Conservation (phyloP, 2,329 filamentous ascomycete species). For the Botryotinia calthae region DNA sequence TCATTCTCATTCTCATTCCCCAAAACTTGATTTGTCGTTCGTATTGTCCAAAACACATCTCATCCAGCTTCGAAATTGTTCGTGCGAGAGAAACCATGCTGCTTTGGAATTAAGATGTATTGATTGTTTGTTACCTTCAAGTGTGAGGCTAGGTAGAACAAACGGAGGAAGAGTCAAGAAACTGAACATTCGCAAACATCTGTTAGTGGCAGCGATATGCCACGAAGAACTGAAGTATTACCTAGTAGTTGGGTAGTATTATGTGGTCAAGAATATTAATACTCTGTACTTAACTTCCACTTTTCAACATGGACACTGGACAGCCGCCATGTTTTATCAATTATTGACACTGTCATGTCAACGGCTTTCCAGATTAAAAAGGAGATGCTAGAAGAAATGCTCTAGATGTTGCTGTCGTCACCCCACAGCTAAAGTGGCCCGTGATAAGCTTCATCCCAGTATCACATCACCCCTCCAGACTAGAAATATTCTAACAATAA, state of each 20-base stretch:
- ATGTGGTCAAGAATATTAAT: neutral
- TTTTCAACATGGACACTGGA: neutral
- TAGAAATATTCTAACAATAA: neutral
- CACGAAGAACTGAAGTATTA: neutral
- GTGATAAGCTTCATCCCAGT: conserved; percentile 7
- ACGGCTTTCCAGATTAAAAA: neutral
- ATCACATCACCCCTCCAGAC: neutral
- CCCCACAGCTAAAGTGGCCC: conserved; percentile 1
- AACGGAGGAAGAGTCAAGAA: neutral
- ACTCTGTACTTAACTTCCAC: neutral
- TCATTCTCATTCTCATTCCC: neutral
- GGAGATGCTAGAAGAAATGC: neutral
- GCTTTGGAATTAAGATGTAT: neutral
- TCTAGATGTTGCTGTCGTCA: conserved; percentile 1
- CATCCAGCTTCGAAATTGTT: neutral
- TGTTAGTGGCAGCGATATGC: neutral
- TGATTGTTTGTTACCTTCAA: neutral
- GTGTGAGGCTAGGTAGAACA: neutral
- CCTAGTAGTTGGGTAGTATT: neutral
- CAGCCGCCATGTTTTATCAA: too few relatives aligned
- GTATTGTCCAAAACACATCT: neutral
- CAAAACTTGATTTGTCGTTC: neutral
- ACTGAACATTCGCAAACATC: neutral
- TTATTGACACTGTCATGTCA: neutral
- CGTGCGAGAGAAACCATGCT: neutral